A percentile compares a stretch with the other conserved stretches of the same genome.
Conservation (phyloP, 306 rosid species). For the Dalbergia cultrata region DNA sequence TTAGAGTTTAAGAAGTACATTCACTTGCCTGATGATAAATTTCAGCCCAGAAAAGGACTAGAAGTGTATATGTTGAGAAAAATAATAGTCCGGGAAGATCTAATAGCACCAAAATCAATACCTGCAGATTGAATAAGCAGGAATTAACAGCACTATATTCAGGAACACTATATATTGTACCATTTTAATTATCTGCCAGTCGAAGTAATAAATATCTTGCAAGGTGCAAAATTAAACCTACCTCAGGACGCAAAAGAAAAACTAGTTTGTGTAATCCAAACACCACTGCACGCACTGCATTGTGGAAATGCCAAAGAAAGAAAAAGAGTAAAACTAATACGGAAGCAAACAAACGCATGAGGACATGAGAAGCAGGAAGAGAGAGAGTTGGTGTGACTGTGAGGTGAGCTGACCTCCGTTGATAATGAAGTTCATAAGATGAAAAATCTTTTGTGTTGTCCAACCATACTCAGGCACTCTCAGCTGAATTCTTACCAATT, state of each 20-base stretch:
- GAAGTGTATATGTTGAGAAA: constrained; percentile 92
- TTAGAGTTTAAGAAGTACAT: constrained; percentile 30
- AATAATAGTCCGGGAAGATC: constrained; percentile 93
- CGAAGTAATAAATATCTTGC: neutral
- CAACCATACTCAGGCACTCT: constrained; percentile 98
- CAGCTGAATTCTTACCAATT: constrained; percentile 85
- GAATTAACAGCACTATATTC: constrained; percentile 31
- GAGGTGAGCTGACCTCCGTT: constrained; percentile 75
- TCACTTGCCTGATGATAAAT: constrained; percentile 90
- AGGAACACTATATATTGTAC: constrained; percentile 45
- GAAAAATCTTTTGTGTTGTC: constrained; percentile 97
- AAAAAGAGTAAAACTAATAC: neutral
- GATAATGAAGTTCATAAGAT: constrained; percentile 94
- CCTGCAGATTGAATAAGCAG: constrained; percentile 64
- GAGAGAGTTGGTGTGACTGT: neutral
- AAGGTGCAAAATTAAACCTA: constrained; percentile 39
- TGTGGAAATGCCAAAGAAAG: constrained; percentile 21
- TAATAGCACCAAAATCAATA: constrained; percentile 62
- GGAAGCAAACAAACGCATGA: neutral
- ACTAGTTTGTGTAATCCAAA: constrained; percentile 86
- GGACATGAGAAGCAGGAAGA: neutral
- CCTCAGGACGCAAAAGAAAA: constrained; percentile 83
- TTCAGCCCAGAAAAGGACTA: constrained; percentile 98
- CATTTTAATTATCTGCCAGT: neutral
- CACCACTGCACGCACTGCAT: constrained; percentile 88